These are phyloP conservation scores for Neurospora sp. DNA, from an alignment of 2,329 filamentous ascomycete genomes.

Conservation along the genomic window DNA sequence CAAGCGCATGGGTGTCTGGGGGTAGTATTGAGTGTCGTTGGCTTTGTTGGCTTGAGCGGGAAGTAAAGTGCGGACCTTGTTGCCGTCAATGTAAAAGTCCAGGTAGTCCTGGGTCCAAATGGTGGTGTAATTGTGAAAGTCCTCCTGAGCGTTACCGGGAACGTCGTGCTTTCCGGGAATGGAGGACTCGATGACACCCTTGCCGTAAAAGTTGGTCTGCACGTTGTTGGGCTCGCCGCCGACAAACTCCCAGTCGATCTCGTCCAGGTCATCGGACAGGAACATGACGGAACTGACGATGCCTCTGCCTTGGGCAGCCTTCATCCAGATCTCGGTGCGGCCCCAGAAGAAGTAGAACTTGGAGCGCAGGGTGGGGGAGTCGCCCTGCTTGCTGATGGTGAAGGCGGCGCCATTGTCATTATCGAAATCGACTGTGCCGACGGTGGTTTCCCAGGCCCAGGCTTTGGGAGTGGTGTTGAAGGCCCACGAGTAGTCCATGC, in stretches of 20 bases:
- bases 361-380: conserved; percentile 70
- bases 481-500: conserved; percentile 49
- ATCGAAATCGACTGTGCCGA: conserved; percentile 54
- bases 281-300: conserved; percentile 78
- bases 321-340: conserved; percentile 66
- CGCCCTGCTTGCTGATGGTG: conserved; percentile 57
- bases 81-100: conserved; percentile 62
- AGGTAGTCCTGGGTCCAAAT: conserved; percentile 60
- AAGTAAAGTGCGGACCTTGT: conserved; percentile 52
- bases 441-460: conserved; percentile 60
- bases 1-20: conserved; percentile 68
- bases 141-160: conserved; percentile 43
- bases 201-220: conserved; percentile 72
- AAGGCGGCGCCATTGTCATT: conserved; percentile 58
- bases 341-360: conserved; percentile 85
- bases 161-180: conserved; percentile 52
- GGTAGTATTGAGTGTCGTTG: conserved; percentile 54
- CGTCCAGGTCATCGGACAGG: conserved; percentile 74
- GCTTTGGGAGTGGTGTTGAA: conserved; percentile 53
- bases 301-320: conserved; percentile 63
- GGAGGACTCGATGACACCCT: conserved; percentile 55
- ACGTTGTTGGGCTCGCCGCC: conserved; percentile 54
- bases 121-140: conserved; percentile 68
- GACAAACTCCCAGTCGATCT: conserved; percentile 81
- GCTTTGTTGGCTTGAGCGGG: conserved; percentile 54